A percentile compares a stretch with the other conserved stretches of the same genome.
These are phyloP conservation scores for Glycine soja DNA, from an alignment of 306 rosid species.

Conservation along the genomic window DNA sequence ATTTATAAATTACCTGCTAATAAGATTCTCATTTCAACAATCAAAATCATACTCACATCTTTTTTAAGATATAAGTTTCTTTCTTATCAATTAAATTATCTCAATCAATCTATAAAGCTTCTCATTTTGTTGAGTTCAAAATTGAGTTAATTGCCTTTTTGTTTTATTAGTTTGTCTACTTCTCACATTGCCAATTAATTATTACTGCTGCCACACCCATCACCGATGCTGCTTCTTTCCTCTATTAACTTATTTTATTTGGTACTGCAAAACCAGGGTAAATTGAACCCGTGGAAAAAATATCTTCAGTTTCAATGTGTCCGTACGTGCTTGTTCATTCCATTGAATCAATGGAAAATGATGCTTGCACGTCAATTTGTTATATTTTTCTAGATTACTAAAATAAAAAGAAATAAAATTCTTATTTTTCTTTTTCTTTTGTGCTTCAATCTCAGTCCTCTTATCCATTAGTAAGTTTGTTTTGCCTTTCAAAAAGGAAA, in stretches of 20 bases:
- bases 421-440: background rate
- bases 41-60: too few relatives aligned
- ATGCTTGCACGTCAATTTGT: background rate
- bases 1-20: too few relatives aligned
- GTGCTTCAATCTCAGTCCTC: too few relatives aligned
- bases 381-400: background rate
- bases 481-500: too few relatives aligned
- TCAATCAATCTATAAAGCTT: background rate
- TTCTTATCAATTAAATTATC: too few relatives aligned
- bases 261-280: constrained; percentile 9
- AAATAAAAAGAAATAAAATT: background rate
- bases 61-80: too few relatives aligned
- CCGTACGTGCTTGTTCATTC: background rate
- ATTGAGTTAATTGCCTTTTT: constrained; percentile 3
- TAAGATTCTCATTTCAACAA: too few relatives aligned
- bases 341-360: background rate
- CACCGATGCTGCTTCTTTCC: constrained; percentile 37
- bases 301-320: background rate
- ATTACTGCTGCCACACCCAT: background rate
- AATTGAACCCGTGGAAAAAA: background rate
- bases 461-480: too few relatives aligned
- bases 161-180: constrained; percentile 35
- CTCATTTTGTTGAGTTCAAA: background rate
- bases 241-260: constrained; percentile 38
- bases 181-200: constrained; percentile 29